Conservation (phyloP, 306 rosid genomes). For the Adenanthera pavonina region DNA sequence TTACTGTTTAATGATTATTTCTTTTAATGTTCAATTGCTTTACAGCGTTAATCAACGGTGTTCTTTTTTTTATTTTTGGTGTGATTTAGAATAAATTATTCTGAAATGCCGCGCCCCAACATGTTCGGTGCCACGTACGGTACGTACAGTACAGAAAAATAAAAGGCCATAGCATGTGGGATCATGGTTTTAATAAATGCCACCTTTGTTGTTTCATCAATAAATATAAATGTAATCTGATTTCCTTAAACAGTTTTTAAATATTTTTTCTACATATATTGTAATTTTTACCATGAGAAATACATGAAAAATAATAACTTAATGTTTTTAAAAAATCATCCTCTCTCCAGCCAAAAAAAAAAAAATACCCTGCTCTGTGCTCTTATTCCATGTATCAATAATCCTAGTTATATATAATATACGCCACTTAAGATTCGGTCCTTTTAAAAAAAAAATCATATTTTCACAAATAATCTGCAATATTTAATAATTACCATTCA, state of each 20-base stretch:
- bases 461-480: too few species aligned
- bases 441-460: too few species aligned
- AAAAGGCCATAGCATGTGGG: neutral
- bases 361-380: too few species aligned
- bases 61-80: neutral
- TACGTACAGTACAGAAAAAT: neutral
- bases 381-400: too few species aligned
- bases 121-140: neutral
- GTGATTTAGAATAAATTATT: neutral
- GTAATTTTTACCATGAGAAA: neutral
- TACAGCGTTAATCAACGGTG: neutral
- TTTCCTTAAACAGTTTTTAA: neutral
- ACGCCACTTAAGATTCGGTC: too few species aligned
- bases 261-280: neutral
- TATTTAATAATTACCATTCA: too few species aligned
- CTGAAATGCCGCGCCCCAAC: neutral
- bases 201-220: neutral
- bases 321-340: too few species aligned
- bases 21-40: neutral
- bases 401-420: too few species aligned
- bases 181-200: neutral
- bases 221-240: neutral
- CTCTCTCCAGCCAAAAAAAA: too few species aligned
- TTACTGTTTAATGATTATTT: neutral
- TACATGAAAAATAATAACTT: too few species aligned